phyloP scores from a whole-genome alignment of 768 basidiomycete species.

The Mycena metata region DNA sequence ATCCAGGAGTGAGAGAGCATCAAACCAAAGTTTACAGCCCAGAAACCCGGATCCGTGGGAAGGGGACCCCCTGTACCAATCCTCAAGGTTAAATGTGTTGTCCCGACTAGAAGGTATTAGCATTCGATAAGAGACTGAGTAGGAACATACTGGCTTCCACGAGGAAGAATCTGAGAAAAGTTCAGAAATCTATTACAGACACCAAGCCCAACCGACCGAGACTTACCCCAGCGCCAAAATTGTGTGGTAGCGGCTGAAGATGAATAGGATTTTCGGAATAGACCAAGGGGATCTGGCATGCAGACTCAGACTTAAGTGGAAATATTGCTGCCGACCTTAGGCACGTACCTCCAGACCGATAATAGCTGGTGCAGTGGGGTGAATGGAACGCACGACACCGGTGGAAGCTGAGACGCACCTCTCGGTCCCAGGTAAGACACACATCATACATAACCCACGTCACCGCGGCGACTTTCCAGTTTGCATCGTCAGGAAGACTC shows the following conservation, averaged over 20 bases:
- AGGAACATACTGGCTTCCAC: slow-evolving; percentile 25
- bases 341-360: slow-evolving; percentile 25
- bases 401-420: slow-evolving; percentile 18
- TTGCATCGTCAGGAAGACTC: neutral
- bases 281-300: slow-evolving; percentile 12
- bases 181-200: slow-evolving; percentile 7
- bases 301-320: slow-evolving; percentile 10
- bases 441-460: slow-evolving; percentile 25
- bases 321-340: slow-evolving; percentile 16
- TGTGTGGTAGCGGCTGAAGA: slow-evolving; percentile 26
- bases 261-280: slow-evolving; percentile 14
- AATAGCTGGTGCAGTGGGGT: neutral
- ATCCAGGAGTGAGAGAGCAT: slow-evolving; percentile 18
- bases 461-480: slow-evolving; percentile 15
- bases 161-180: slow-evolving; percentile 23
- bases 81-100: slow-evolving; percentile 14
- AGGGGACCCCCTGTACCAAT: slow-evolving; percentile 12
- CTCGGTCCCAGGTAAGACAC: slow-evolving; percentile 19
- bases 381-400: neutral
- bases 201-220: slow-evolving; percentile 13
- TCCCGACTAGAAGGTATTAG: slow-evolving; percentile 18
- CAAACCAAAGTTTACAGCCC: slow-evolving; percentile 20
- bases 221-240: slow-evolving; percentile 22
- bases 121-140: slow-evolving; percentile 1
- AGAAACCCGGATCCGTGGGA: slow-evolving; percentile 16